Evolutionary conservation across 768 basidiomycete species (phyloP), one percentile per base, ranked within the genome.

Genomic region (Mycena pura): DNA sequence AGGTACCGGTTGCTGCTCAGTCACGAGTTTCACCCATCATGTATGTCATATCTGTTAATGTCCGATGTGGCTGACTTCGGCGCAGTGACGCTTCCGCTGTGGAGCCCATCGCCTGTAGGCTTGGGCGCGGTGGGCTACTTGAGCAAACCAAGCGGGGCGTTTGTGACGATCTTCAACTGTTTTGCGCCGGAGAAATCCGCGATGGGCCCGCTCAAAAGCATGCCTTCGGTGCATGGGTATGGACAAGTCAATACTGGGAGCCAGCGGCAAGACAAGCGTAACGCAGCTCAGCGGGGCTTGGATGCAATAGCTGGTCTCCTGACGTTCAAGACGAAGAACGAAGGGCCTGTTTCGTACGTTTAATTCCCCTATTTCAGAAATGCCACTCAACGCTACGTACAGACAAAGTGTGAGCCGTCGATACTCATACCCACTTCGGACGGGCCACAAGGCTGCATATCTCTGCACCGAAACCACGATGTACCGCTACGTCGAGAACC

Each of bases 71-170:
- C 44, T 60, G 25, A 52, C 7, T 49, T 38, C 24, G 27, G n/a
- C 3, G 4, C 32, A 88, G 87, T 91, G 59, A 84, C 80, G 0
- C 72, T 88, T 21, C 88, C 92, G 7, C 74, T 93, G 6, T 95
- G 92, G 92, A 80, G 77, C 5, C 92, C 92, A 2, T 75, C 82
- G 4, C 79, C 68, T 6, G 83, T 93, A 0, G 71, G 80, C 13
- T 74, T 93, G 3, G 93, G 92, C 7, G 86, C 87, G 3, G 87
- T 94, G 9, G 93, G 93, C 3, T 95, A 90, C 70, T 74, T 93
- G 24, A 79, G 78, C 31, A 90, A 88, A 65, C 84, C 87, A 0
- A 73, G 74, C n/a, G 92, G 92, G 3, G 73, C 76, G 43, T 95
- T 95, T 64, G 74, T 91, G 57, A 87, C 86, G 8, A 77, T 93